A percentile compares a stretch with the other conserved stretches of the same genome.
Evolutionary conservation across 352 stramenopile species (phyloP).

Genomic region (Globisporangium nodosum): DNA sequence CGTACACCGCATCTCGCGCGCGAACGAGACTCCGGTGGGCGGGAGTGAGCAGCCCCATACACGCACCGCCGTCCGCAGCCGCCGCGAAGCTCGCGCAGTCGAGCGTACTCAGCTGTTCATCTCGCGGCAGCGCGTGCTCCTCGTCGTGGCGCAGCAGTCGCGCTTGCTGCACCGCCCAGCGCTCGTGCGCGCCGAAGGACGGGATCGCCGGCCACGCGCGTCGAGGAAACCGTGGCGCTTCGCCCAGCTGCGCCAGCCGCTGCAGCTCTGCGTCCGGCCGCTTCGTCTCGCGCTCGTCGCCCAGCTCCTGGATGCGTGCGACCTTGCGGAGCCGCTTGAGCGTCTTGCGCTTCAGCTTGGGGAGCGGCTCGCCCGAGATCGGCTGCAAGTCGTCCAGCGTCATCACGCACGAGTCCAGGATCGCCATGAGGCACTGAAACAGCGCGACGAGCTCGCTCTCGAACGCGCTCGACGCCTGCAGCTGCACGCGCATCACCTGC

Average conservation of each 20-base stretch:
- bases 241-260: conserved; percentile 32
- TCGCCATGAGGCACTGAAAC: conserved; percentile 28
- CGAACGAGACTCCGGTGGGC: conserved; percentile 51
- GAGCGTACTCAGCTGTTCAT: conserved; percentile 20
- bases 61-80: conserved; percentile 24
- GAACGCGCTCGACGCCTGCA: conserved; percentile 27
- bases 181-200: conserved; percentile 27
- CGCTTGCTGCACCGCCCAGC: conserved; percentile 20
- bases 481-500: conserved; percentile 28
- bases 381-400: conserved; percentile 49
- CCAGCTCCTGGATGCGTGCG: conserved; percentile 43
- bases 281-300: conserved; percentile 48
- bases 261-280: conserved; percentile 40
- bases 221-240: conserved; percentile 43
- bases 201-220: conserved; percentile 45
- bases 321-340: conserved; percentile 65
- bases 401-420: conserved; percentile 64
- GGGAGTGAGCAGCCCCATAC: conserved; percentile 45
- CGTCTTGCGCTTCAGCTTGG: conserved; percentile 63
- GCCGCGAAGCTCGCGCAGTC: conserved; percentile 9
- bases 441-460: conserved; percentile 46
- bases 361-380: conserved; percentile 34
- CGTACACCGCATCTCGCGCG: conserved; percentile 35
- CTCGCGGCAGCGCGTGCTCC: conserved; percentile 8
- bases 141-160: conserved; percentile 17